phyloP scores from a whole-genome alignment of 495 filamentous ascomycete genomes.

The Podospora appendiculata region DNA sequence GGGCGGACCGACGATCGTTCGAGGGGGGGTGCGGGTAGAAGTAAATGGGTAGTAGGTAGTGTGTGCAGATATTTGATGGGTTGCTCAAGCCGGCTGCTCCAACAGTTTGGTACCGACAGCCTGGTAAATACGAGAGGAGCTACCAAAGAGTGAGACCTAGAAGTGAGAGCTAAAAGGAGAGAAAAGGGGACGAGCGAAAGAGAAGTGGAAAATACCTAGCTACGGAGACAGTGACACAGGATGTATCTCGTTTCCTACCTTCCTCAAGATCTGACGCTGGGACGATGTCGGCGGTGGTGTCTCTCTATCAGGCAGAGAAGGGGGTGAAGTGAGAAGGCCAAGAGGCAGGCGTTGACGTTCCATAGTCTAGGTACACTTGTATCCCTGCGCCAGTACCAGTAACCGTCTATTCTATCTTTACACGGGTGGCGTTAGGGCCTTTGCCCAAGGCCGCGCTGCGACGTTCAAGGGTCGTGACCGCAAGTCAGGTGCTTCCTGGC shows the following conservation, averaged over 20 bases:
- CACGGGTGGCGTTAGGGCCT: conserved; percentile 7
- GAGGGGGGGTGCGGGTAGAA: background rate
- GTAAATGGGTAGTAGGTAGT: background rate
- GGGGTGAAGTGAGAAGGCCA: no score
- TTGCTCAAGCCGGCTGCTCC: background rate
- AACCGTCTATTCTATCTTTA: no score
- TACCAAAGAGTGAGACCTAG: background rate
- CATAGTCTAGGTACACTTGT: no score
- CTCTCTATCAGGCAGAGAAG: background rate
- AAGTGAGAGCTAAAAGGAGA: background rate
- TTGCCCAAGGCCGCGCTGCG: background rate
- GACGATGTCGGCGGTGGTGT: background rate
- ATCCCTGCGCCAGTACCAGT: no score
- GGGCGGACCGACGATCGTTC: conserved; percentile 2
- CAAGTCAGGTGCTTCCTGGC: conserved; percentile 8
- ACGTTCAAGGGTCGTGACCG: background rate
- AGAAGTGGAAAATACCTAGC: background rate
- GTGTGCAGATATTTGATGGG: background rate
- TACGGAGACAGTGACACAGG: background rate
- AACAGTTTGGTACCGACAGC: background rate
- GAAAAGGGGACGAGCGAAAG: background rate
- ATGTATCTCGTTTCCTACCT: background rate
- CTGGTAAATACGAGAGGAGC: background rate
- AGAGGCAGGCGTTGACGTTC: no score
- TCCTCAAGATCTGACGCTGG: background rate